Percentiles rank a stretch among this genome's conserved stretches.
phyloP scores from a whole-genome alignment of 768 basidiomycete species.

The Asterophora lycoperdoides region DNA sequence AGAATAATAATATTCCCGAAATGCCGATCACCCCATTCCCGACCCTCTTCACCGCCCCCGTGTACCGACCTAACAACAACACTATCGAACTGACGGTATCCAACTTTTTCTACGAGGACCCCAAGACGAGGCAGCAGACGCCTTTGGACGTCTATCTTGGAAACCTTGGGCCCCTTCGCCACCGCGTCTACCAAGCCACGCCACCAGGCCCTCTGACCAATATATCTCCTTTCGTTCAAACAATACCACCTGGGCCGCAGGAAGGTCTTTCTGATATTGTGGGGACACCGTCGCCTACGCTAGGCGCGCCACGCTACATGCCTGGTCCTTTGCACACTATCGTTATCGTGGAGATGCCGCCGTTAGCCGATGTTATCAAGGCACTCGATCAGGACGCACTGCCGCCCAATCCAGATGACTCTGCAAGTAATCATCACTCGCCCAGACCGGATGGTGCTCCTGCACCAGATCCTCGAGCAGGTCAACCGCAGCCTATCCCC shows the following conservation, averaged over 20 bases:
- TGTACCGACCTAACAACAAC: conserved; percentile 66
- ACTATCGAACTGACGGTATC: conserved; percentile 81
- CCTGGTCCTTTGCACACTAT: conserved; percentile 65
- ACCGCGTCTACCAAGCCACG: conserved; percentile 71
- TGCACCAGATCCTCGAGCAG: conserved; percentile 23
- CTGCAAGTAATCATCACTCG: conserved; percentile 34
- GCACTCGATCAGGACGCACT: conserved; percentile 70
- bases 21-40: conserved; percentile 88
- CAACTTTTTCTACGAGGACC: conserved; percentile 82
- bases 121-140: conserved; percentile 55
- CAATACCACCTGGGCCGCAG: conserved; percentile 36
- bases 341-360: conserved; percentile 83
- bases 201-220: conserved; percentile 65
- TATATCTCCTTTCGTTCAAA: conserved; percentile 55
- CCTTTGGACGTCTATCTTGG: conserved; percentile 88
- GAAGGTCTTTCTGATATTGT: conserved; percentile 29
- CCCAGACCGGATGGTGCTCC: conserved; percentile 22
- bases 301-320: conserved; percentile 46
- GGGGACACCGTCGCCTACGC: conserved; percentile 24
- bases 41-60: conserved; percentile 75
- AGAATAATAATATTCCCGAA: conserved; percentile 72
- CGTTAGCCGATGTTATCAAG: conserved; percentile 68
- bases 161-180: conserved; percentile 79
- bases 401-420: conserved; percentile 37
- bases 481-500: conserved; percentile 41